These are phyloP conservation scores for Linaria vulgaris DNA, from an alignment of 257 asterid species.

Conservation along the genomic window DNA sequence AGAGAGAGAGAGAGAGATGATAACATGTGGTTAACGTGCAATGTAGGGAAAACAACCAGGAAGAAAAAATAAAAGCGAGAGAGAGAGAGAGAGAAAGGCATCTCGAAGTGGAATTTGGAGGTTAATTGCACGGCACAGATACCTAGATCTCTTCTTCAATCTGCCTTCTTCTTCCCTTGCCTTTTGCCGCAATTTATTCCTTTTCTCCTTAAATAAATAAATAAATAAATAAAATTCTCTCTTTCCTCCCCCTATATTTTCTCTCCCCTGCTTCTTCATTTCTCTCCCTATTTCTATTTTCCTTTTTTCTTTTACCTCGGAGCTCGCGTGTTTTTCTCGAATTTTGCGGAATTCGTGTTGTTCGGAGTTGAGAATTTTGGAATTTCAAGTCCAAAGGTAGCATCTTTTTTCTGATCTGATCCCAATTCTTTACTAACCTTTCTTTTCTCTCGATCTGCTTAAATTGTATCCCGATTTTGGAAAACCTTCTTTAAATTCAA, in stretches of 20 bases:
- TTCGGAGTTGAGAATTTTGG: slow-evolving; percentile 31
- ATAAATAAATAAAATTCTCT: too few relatives aligned
- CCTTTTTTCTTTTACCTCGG: slow-evolving; percentile 8
- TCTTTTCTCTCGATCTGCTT: slow-evolving; percentile 36
- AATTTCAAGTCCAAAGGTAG: slow-evolving; percentile 26
- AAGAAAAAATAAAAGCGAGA: slow-evolving; percentile 16
- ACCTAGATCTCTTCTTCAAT: slow-evolving; percentile 86
- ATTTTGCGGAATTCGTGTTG: slow-evolving; percentile 30
- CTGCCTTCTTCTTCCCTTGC: slow-evolving; percentile 55
- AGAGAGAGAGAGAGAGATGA: slow-evolving; percentile 35
- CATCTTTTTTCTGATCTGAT: slow-evolving; percentile 37
- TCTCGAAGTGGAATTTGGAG: slow-evolving; percentile 28
- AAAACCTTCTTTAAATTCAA: slow-evolving; percentile 3
- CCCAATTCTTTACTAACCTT: slow-evolving; percentile 25
- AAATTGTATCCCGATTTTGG: slow-evolving; percentile 18
- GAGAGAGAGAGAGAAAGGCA: slow-evolving; percentile 42
- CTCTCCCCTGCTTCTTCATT: slow-evolving; percentile 24
- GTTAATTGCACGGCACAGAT: slow-evolving; percentile 93
- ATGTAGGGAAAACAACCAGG: slow-evolving; percentile 63
- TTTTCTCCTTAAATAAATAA: slow-evolving; percentile 37
- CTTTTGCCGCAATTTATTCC: slow-evolving; percentile 81
- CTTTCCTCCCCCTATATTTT: slow-evolving; percentile 26
- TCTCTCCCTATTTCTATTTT: slow-evolving; percentile 7
- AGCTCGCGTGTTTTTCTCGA: slow-evolving; percentile 13
- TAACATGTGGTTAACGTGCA: slow-evolving; percentile 75